Conservation (phyloP, 495 filamentous ascomycete species). For the Friedmanniomyces simplex region DNA sequence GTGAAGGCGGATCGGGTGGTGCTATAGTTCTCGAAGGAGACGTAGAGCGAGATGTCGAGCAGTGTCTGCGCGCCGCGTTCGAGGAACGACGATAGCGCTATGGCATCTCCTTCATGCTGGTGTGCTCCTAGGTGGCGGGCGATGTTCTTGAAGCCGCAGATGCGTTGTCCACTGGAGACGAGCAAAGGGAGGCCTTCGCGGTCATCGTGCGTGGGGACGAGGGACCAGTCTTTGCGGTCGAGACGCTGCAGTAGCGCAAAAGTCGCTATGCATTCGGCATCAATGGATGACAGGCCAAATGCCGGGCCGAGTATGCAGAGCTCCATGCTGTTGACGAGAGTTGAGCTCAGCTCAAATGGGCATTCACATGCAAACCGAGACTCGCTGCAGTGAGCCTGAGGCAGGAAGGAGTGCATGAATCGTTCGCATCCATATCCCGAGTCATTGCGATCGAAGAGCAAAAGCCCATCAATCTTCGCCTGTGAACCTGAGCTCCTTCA, state of each 20-base stretch:
- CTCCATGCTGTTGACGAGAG: neutral
- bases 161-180: slow-evolving; percentile 48
- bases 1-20: slow-evolving; percentile 67
- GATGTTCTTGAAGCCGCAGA: slow-evolving; percentile 64
- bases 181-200: slow-evolving; percentile 6
- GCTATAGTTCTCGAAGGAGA: slow-evolving; percentile 74
- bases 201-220: slow-evolving; percentile 64
- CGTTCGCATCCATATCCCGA: too few relatives aligned
- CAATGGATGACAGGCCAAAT: slow-evolving; percentile 78
- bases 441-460: too few relatives aligned
- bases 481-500: too few relatives aligned
- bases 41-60: slow-evolving; percentile 52
- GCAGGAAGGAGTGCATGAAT: too few relatives aligned
- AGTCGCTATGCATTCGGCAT: slow-evolving; percentile 71
- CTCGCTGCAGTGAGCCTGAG: too few relatives aligned
- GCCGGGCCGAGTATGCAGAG: slow-evolving; percentile 70
- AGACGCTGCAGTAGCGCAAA: slow-evolving; percentile 48
- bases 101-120: slow-evolving; percentile 4
- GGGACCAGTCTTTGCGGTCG: slow-evolving; percentile 52
- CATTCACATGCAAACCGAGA: too few relatives aligned
- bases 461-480: too few relatives aligned
- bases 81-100: slow-evolving; percentile 22
- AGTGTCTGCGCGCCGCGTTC: slow-evolving; percentile 24
- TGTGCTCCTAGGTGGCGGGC: slow-evolving; percentile 26
- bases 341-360: too few relatives aligned